phyloP scores from a whole-genome alignment of 805 yeast species.

The Myxozyma nipponensis region DNA sequence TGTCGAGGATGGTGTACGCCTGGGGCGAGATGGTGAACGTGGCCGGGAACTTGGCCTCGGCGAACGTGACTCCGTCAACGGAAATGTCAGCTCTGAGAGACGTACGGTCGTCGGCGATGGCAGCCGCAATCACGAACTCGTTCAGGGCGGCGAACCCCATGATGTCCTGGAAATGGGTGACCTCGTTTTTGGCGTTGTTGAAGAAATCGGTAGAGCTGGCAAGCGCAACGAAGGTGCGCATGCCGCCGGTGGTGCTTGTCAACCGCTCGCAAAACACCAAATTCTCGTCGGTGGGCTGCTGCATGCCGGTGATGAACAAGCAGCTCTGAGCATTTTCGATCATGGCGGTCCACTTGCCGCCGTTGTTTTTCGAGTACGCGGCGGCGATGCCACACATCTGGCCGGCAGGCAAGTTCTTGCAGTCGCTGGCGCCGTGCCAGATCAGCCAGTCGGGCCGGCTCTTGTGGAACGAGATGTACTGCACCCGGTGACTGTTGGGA shows the following conservation, averaged over 20 bases:
- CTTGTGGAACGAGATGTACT: slow-evolving; percentile 58
- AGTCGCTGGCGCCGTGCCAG: slow-evolving; percentile 61
- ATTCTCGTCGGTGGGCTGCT: slow-evolving; percentile 44
- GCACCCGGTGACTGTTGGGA: slow-evolving; percentile 39
- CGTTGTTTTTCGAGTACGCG: slow-evolving; percentile 63
- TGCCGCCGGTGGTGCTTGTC: slow-evolving; percentile 1
- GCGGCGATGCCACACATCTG: slow-evolving; percentile 55
- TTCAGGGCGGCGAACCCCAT: slow-evolving; percentile 73
- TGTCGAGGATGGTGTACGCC: slow-evolving; percentile 76
- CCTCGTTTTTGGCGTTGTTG: slow-evolving; percentile 32
- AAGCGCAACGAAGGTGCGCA: slow-evolving; percentile 26
- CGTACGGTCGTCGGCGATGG: slow-evolving; percentile 46
- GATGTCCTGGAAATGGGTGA: slow-evolving; percentile 50
- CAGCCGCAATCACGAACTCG: slow-evolving; percentile 70
- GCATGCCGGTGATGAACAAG: slow-evolving; percentile 61
- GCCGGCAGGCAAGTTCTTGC: slow-evolving; percentile 45
- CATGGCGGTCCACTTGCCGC: slow-evolving; percentile 56
- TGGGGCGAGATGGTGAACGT: slow-evolving; percentile 56
- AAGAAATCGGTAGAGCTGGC: slow-evolving; percentile 51
- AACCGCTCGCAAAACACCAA: slow-evolving; percentile 60
- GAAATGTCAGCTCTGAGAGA: slow-evolving; percentile 69
- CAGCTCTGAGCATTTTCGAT: slow-evolving; percentile 56
- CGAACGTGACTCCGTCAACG: slow-evolving; percentile 70
- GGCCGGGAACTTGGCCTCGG: slow-evolving; percentile 76
- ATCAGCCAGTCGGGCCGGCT: slow-evolving; percentile 55